Base-by-base conservation (phyloP, 2,329 filamentous ascomycete species). In the Botrytis paeoniae region DNA sequence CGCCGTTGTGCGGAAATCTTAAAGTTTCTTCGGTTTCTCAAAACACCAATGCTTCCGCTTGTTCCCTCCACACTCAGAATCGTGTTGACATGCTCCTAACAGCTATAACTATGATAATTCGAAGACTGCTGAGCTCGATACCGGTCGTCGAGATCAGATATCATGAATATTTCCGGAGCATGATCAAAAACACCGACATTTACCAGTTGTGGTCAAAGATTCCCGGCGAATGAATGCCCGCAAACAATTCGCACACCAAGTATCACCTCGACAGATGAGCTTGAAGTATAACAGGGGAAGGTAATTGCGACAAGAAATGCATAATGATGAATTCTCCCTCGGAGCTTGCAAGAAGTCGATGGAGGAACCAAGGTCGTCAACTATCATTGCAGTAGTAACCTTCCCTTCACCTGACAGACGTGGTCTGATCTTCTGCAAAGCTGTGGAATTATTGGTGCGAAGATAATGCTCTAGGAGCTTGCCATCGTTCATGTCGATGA, bases 81-180 rank as follows among this genome's bases (percentile, higher is more conserved):
- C 22, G 6, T 39, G 12, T 37, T 39, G 22, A 16, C 3, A 39
- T n/a, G 22, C 59, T 39, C 32, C 32, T 25, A 39, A 16, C 10
- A 16, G 59, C 20, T 4, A 6, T 3, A 39, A 0, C 8, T 16
- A 2, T 14, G 2, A 25, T 25, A 14, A 8, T 7, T 6, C 12
- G 12, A 14, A 9, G 59, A 16, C 0, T 0, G 35, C 9, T 61
- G 6, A 1, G 35, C 22, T 39, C 32, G 32, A 61, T 61, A n/a
- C 6, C 35, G 35, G 6, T 9, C 35, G 22, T 39, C 22, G 35
- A 61, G 35, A 39, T 39, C 59, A 61, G 35, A 61, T 25, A 0
- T 62, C 35, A 39, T 39, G 37, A 25, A 16, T 6, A 61, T 25
- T 39, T 39, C 2, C 4, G 29, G 35, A 16, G 4, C 22, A 37